Evolutionary conservation across 148 eudicot genomes (phyloP).

Genomic region (Chenopodium quinoa): DNA sequence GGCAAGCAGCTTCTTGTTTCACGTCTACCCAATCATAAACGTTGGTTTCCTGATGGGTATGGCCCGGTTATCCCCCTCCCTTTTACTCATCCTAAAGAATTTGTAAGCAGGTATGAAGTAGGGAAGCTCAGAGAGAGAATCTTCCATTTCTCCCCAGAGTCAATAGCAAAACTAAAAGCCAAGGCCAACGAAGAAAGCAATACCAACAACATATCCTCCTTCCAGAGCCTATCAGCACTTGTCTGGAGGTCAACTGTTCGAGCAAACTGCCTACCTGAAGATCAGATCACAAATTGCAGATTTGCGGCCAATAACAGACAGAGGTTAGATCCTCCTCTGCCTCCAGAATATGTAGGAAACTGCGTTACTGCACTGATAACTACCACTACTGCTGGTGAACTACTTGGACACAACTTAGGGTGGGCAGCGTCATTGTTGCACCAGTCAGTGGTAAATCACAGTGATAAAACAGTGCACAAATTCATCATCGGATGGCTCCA

Average conservation of each 20-base stretch:
- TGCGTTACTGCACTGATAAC: not conserved
- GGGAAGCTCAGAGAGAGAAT: constrained; percentile 11
- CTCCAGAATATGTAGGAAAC: constrained; percentile 6
- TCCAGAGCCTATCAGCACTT: too few species aligned
- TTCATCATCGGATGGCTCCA: not conserved
- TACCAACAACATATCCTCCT: too few species aligned
- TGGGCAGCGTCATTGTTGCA: constrained; percentile 21
- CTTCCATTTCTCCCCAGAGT: constrained; percentile 26
- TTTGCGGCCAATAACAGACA: too few species aligned
- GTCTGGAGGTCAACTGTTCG: too few species aligned
- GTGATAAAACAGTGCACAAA: not conserved
- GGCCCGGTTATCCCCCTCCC: constrained; percentile 20
- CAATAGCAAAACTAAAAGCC: constrained; percentile 21
- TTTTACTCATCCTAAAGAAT: constrained; percentile 7
- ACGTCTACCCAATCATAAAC: constrained; percentile 13
- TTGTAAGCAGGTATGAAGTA: not conserved
- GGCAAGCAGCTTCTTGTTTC: constrained; percentile 4
- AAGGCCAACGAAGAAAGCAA: too few species aligned
- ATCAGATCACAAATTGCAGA: too few species aligned
- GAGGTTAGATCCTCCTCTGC: too few species aligned
- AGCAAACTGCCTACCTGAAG: too few species aligned
- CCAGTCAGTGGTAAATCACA: constrained; percentile 2
- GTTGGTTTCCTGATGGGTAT: constrained; percentile 36
- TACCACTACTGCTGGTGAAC: not conserved
- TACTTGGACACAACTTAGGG: constrained; percentile 1